Percentiles rank a stretch among this genome's conserved stretches.
Conservation (phyloP, 352 stramenopile genomes). For the Phytopythium aichiense region DNA sequence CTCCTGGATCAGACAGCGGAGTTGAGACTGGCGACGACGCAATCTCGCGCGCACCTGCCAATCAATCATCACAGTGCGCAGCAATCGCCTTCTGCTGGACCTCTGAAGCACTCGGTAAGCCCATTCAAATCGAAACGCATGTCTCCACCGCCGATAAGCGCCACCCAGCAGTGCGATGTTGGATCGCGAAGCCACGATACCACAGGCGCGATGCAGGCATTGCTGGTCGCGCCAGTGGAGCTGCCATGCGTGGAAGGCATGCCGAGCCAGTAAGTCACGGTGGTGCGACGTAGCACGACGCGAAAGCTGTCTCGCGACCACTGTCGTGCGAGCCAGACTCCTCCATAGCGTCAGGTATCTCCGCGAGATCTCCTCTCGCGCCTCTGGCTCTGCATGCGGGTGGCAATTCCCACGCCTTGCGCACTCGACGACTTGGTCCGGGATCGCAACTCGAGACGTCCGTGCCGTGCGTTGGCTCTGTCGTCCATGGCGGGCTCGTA, state of each 20-base stretch:
- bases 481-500: background rate
- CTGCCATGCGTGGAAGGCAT: slow-evolving; percentile 3
- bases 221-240: background rate
- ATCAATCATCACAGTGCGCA: background rate
- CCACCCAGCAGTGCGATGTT: background rate
- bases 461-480: background rate
- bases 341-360: slow-evolving; percentile 5
- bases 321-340: background rate
- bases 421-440: background rate
- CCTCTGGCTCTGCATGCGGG: background rate
- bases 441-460: background rate
- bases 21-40: background rate
- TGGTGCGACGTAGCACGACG: background rate
- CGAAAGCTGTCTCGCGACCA: background rate
- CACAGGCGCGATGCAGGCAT: background rate
- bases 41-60: background rate
- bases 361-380: background rate
- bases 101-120: background rate
- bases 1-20: background rate
- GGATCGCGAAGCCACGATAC: background rate
- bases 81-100: too few species aligned
- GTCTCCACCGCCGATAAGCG: background rate
- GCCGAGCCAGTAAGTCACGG: background rate
- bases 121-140: background rate
- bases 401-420: background rate